Conservation (phyloP, 2,329 filamentous ascomycete species). For the Colletotrichum cordylinicola region DNA sequence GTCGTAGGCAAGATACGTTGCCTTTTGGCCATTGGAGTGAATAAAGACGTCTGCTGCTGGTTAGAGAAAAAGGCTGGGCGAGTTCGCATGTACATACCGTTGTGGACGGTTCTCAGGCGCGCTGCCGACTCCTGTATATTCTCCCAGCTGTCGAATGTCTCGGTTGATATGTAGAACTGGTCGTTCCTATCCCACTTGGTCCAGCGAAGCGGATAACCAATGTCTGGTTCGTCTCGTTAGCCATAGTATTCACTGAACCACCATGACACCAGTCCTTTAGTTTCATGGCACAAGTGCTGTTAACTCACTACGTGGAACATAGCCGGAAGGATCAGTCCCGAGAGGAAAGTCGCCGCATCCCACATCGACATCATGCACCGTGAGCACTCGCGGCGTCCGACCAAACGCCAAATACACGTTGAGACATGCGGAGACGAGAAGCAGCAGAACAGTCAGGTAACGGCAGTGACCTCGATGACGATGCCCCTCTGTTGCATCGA, state of each 20-base stretch:
- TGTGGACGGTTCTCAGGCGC: neutral
- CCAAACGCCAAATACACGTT: neutral
- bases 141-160: neutral
- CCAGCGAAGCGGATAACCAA: neutral
- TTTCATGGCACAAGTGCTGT: neutral
- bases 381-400: neutral
- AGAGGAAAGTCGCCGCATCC: neutral
- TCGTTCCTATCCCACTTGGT: neutral
- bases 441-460: neutral
- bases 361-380: neutral
- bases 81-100: neutral
- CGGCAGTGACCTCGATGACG: neutral
- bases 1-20: neutral
- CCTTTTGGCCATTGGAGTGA: neutral
- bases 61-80: neutral
- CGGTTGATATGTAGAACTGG: neutral
- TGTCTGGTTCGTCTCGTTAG: neutral
- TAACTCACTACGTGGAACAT: neutral
- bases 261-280: neutral
- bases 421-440: neutral
- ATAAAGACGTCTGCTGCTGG: neutral
- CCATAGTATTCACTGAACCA: neutral
- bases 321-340: neutral
- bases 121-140: neutral
- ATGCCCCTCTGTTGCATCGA: neutral